Evolutionary conservation across 2,329 filamentous ascomycete species (phyloP).

Genomic region (Hymenotorrendiella dingleyae): DNA sequence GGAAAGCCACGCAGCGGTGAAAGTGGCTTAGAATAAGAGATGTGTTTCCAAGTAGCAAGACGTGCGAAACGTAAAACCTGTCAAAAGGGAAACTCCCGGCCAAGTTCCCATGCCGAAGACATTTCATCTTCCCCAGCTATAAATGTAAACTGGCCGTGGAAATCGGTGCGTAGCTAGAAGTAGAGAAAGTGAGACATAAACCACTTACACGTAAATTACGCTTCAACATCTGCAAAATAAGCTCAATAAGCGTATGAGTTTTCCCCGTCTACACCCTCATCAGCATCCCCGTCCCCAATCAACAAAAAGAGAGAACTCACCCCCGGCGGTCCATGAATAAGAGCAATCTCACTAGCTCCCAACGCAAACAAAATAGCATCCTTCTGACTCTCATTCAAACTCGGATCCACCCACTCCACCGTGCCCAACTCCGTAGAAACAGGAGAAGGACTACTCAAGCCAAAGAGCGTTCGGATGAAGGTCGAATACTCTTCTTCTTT

Average conservation of each 20-base stretch:
- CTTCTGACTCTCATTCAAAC: slow-evolving; percentile 61
- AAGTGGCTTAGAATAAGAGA: no score
- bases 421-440: slow-evolving; percentile 42
- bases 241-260: slow-evolving; percentile 90
- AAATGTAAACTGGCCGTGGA: no score
- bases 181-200: no score
- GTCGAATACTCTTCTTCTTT: slow-evolving; percentile 49
- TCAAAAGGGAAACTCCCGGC: no score
- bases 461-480: slow-evolving; percentile 59
- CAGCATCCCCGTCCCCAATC: neutral
- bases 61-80: no score
- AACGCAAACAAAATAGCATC: slow-evolving; percentile 76
- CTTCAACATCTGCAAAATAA: slow-evolving; percentile 84
- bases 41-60: no score
- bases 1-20: no score
- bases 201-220: slow-evolving; percentile 64
- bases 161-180: no score
- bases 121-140: no score
- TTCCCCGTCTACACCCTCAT: slow-evolving; percentile 67
- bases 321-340: slow-evolving; percentile 92
- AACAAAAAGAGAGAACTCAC: slow-evolving; percentile 35
- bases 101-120: no score
- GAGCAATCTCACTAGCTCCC: slow-evolving; percentile 70
- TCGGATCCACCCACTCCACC: slow-evolving; percentile 55
- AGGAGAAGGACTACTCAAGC: slow-evolving; percentile 46